Evolutionary conservation across 2,329 filamentous ascomycete species (phyloP).

Genomic region (Monosporascus ibericus): DNA sequence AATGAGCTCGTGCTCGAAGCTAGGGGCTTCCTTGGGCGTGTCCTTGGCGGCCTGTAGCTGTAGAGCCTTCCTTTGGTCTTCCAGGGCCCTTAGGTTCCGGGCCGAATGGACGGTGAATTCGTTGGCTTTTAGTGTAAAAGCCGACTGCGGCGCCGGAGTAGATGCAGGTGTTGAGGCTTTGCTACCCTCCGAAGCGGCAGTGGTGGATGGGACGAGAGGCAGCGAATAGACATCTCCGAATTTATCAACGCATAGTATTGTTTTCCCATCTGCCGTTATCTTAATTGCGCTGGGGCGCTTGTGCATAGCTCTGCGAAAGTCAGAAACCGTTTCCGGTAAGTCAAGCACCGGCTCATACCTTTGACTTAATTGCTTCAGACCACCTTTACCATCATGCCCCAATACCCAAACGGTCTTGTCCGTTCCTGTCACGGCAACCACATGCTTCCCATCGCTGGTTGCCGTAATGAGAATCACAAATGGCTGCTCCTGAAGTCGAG

Average conservation of each 20-base stretch:
- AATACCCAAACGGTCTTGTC: conserved; percentile 90
- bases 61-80: conserved; percentile 45
- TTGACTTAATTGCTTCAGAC: conserved; percentile 61
- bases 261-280: conserved; percentile 61
- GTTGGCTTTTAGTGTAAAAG: conserved; percentile 36
- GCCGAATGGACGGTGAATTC: conserved; percentile 57
- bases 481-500: conserved; percentile 38
- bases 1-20: conserved; percentile 71
- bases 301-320: conserved; percentile 63
- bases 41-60: conserved; percentile 17
- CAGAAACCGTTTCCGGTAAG: conserved; percentile 13
- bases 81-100: conserved; percentile 55
- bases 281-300: conserved; percentile 78
- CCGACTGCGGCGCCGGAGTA: conserved; percentile 5
- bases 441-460: conserved; percentile 58
- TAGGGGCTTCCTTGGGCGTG: conserved; percentile 30
- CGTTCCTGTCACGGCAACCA: conserved; percentile 77
- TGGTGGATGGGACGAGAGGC: conserved; percentile 51
- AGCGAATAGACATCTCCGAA: conserved; percentile 94
- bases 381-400: conserved; percentile 54
- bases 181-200: conserved; percentile 1
- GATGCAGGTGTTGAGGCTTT: conserved; percentile 15
- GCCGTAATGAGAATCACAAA: conserved; percentile 64
- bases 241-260: conserved; percentile 83
- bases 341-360: conserved; percentile 44